Percentiles rank a stretch among this genome's conserved stretches.
phyloP scores from a whole-genome alignment of 805 yeast species.

The Cyberlindnera petersonii region DNA sequence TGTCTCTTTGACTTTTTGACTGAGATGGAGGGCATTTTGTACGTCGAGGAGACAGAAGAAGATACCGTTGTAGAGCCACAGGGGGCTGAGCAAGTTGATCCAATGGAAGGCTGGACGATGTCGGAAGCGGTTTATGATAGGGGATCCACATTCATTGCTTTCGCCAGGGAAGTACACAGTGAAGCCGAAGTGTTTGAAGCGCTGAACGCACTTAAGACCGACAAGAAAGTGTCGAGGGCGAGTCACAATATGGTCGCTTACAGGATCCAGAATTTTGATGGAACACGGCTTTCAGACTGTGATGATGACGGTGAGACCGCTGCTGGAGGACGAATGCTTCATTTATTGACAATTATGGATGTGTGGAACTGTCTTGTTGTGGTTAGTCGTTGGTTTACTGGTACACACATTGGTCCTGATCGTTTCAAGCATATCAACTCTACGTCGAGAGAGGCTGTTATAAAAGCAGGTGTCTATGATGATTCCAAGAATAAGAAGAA shows the following conservation, averaged over 20 bases:
- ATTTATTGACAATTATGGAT: conserved; percentile 69
- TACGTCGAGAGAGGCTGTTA: conserved; percentile 79
- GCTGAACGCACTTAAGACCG: conserved; percentile 52
- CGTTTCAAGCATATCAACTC: conserved; percentile 90
- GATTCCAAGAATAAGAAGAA: conserved; percentile 21
- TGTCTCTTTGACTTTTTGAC: conserved; percentile 74
- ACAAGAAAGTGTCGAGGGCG: conserved; percentile 63
- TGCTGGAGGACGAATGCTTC: conserved; percentile 85
- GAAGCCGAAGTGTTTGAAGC: conserved; percentile 62
- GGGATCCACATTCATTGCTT: conserved; percentile 81
- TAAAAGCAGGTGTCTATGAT: conserved; percentile 51
- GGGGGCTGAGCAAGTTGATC: conserved; percentile 31
- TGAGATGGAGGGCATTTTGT: conserved; percentile 56
- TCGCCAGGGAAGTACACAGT: conserved; percentile 56
- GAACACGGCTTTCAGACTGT: conserved; percentile 69
- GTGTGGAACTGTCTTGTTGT: conserved; percentile 77
- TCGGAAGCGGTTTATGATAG: conserved; percentile 81
- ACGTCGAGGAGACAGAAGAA: conserved; percentile 28
- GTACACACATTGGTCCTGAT: conserved; percentile 87
- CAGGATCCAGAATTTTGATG: conserved; percentile 55
- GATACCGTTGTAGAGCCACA: conserved; percentile 8
- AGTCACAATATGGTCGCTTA: conserved; percentile 85
- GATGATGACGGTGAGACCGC: conserved; percentile 98
- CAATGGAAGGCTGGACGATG: conserved; percentile 66
- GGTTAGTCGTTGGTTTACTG: conserved; percentile 89